Conservation (phyloP, 73 alveolate species). For the Blepharisma stoltei region DNA sequence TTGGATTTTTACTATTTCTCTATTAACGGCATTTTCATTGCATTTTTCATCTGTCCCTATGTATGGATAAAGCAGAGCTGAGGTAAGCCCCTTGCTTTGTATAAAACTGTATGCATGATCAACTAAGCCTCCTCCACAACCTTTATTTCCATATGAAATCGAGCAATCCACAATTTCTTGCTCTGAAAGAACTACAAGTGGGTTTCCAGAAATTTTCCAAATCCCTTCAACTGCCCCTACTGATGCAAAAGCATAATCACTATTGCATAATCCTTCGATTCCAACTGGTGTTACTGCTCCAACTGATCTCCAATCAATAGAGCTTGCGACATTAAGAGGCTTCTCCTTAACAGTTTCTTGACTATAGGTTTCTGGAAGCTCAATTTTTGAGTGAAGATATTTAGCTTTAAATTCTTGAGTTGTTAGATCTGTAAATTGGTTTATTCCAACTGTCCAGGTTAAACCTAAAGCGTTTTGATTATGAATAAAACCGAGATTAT, state of each 20-base stretch:
- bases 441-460: constrained; percentile 35
- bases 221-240: constrained; percentile 46
- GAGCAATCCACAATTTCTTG: constrained; percentile 47
- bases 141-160: constrained; percentile 17
- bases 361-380: background rate
- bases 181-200: constrained; percentile 16
- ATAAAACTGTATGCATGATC: constrained; percentile 62
- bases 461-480: background rate
- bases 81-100: constrained; percentile 12
- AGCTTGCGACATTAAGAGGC: constrained; percentile 1
- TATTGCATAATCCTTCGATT: constrained; percentile 52
- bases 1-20: background rate
- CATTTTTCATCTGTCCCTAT: constrained; percentile 38
- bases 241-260: constrained; percentile 58
- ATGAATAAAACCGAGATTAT: constrained; percentile 25
- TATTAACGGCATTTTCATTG: background rate
- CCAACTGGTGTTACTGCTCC: constrained; percentile 36
- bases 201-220: background rate
- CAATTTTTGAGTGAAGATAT: constrained; percentile 30
- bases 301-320: constrained; percentile 38
- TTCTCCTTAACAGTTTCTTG: background rate
- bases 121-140: constrained; percentile 68
- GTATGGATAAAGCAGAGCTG: constrained; percentile 60
- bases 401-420: constrained; percentile 45
- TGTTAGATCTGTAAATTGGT: constrained; percentile 54